phyloP scores from a whole-genome alignment of 1,284 basidiomycete species.

The Cutaneotrichosporon cavernicola region DNA sequence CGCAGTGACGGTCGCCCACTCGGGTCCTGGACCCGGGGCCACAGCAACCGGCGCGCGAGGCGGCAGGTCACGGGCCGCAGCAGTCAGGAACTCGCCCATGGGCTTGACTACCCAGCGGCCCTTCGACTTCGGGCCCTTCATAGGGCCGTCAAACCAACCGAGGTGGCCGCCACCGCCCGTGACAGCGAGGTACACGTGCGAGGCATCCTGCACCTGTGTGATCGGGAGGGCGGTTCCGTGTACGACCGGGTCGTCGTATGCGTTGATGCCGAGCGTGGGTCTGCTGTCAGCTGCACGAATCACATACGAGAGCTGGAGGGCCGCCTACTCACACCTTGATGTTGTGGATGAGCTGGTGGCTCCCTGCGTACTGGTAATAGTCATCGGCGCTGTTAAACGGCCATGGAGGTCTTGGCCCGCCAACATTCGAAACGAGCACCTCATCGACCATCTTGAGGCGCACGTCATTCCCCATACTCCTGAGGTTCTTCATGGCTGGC shows the following conservation, averaged over 20 bases:
- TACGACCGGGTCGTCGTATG: constrained; percentile 86
- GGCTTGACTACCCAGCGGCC: constrained; percentile 49
- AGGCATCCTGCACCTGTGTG: constrained; percentile 61
- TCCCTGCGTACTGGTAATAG: constrained; percentile 74
- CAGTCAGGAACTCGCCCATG: constrained; percentile 44
- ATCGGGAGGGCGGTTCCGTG: constrained; percentile 59
- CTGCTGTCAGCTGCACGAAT: constrained; percentile 24
- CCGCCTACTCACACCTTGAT: constrained; percentile 42
- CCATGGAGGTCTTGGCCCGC: constrained; percentile 69
- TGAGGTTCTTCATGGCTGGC: constrained; percentile 26
- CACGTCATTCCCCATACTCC: constrained; percentile 22
- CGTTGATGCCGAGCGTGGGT: constrained; percentile 72
- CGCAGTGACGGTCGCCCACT: background rate
- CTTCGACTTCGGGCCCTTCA: constrained; percentile 29
- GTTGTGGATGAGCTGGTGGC: constrained; percentile 40
- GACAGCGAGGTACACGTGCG: constrained; percentile 67
- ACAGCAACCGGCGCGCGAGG: constrained; percentile 5
- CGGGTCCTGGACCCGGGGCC: background rate
- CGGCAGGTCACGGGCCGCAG: constrained; percentile 27
- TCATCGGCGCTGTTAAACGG: constrained; percentile 72
- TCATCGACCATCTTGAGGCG: constrained; percentile 54
- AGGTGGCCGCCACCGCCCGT: constrained; percentile 86
- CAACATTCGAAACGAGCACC: constrained; percentile 68
- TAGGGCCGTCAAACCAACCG: constrained; percentile 78
- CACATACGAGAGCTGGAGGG: too few relatives aligned